Conservation (phyloP, 108 stramenopile genomes). For the Skeletonema grethae region DNA sequence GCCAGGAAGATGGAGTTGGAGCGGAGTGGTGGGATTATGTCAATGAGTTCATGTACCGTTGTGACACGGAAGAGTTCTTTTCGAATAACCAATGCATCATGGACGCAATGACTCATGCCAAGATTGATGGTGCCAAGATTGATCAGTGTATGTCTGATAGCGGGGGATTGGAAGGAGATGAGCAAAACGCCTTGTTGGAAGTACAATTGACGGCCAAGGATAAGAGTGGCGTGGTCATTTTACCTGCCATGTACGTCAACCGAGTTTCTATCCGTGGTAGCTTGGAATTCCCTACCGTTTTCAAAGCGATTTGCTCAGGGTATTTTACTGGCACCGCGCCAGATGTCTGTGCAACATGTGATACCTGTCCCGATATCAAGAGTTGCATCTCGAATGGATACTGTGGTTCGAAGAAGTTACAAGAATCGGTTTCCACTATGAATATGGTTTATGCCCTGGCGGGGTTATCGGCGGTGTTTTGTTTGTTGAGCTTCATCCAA, state of each 20-base stretch:
- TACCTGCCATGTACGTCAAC: conserved; percentile 90
- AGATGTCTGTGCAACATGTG: conserved; percentile 66
- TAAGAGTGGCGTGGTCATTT: conserved; percentile 71
- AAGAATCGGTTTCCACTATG: conserved; percentile 44
- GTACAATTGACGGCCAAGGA: conserved; percentile 61
- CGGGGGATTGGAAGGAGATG: conserved; percentile 68
- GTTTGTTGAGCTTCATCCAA: conserved; percentile 69
- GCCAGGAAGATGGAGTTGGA: conserved; percentile 70
- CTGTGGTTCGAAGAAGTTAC: conserved; percentile 49
- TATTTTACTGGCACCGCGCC: conserved; percentile 81
- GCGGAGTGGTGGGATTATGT: conserved; percentile 89
- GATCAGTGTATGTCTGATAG: conserved; percentile 87
- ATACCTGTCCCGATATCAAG: conserved; percentile 35
- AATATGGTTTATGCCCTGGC: conserved; percentile 44
- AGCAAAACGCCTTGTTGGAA: conserved; percentile 71
- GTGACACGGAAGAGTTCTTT: conserved; percentile 62
- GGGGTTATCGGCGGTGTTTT: conserved; percentile 41
- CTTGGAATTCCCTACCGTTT: conserved; percentile 66
- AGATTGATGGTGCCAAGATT: conserved; percentile 58
- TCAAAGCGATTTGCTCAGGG: conserved; percentile 92
- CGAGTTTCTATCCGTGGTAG: conserved; percentile 84
- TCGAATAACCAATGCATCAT: conserved; percentile 78
- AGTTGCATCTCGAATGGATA: conserved; percentile 46
- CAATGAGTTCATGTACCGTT: conserved; percentile 69
- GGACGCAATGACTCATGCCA: conserved; percentile 73